phyloP scores from a whole-genome alignment of 2,329 filamentous ascomycete species.

The Arthrobotrys musiformis region DNA sequence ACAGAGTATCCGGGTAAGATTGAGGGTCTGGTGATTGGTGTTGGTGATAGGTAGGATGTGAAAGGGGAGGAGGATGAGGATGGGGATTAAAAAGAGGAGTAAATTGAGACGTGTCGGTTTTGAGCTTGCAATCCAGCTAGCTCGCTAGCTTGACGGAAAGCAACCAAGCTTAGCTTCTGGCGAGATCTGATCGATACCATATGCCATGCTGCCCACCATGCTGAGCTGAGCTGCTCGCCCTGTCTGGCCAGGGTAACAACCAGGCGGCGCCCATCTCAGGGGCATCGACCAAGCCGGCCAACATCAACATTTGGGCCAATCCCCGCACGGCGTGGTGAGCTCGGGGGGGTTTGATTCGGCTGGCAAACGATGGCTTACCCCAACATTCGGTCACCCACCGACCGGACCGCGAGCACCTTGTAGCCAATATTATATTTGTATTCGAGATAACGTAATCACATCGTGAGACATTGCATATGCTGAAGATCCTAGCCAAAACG shows the following conservation, averaged over 20 bases:
- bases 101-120: conserved; percentile 38
- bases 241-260: background rate
- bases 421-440: background rate
- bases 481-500: background rate
- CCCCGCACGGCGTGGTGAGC: conserved; percentile 20
- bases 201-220: background rate
- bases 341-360: conserved; percentile 30
- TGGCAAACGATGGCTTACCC: background rate
- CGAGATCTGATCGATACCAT: conserved; percentile 8
- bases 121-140: background rate
- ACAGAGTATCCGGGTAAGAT: background rate
- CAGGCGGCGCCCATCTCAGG: background rate
- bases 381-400: conserved; percentile 4
- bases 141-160: too few species aligned
- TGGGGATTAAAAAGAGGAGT: conserved; percentile 24
- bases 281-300: background rate
- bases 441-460: too few species aligned
- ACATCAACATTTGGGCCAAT: background rate
- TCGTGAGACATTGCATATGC: background rate
- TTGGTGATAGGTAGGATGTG: background rate
- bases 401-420: too few species aligned
- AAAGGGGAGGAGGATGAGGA: background rate
- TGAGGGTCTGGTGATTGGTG: background rate
- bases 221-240: background rate
- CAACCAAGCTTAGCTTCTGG: conserved; percentile 5